Conservation (phyloP, 2,329 filamentous ascomycete genomes). For the Fusarium secorum region DNA sequence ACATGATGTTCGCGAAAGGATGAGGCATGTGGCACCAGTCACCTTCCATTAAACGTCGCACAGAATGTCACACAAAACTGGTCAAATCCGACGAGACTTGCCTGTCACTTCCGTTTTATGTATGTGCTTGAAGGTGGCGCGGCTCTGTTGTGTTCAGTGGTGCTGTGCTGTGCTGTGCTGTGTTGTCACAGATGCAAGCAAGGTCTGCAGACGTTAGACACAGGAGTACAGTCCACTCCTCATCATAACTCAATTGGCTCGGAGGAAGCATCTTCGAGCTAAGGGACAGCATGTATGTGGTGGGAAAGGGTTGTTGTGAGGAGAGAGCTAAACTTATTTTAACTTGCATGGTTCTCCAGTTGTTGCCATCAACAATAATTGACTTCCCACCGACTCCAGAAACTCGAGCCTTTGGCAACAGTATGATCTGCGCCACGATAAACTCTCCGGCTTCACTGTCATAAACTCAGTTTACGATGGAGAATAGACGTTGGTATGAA, state of each 20-base stretch:
- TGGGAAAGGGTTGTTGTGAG: slow-evolving; percentile 26
- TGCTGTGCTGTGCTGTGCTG: neutral
- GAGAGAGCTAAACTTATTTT: slow-evolving; percentile 20
- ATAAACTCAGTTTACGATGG: neutral
- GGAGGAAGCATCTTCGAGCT: neutral
- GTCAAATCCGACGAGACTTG: slow-evolving; percentile 6
- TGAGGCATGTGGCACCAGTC: slow-evolving; percentile 31
- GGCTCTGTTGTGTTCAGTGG: slow-evolving; percentile 9
- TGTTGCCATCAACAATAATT: neutral
- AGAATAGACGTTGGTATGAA: neutral
- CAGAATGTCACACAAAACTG: slow-evolving; percentile 20
- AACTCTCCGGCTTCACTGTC: neutral
- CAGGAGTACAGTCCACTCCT: neutral
- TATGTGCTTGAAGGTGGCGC: slow-evolving; percentile 9
- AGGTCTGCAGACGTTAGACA: neutral
- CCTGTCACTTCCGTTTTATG: neutral
- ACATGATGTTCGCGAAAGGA: neutral
- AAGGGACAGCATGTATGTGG: neutral
- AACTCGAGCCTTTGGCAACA: neutral
- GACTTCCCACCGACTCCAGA: neutral
- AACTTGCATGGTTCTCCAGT: slow-evolving; percentile 11
- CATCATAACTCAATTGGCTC: slow-evolving; percentile 4
- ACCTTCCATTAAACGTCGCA: slow-evolving; percentile 11
- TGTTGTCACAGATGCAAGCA: slow-evolving; percentile 9
- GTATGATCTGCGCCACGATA: neutral